Evolutionary conservation across 176 grass and related monocot genomes (phyloP).

Genomic region (Rhynchospora pubera): DNA sequence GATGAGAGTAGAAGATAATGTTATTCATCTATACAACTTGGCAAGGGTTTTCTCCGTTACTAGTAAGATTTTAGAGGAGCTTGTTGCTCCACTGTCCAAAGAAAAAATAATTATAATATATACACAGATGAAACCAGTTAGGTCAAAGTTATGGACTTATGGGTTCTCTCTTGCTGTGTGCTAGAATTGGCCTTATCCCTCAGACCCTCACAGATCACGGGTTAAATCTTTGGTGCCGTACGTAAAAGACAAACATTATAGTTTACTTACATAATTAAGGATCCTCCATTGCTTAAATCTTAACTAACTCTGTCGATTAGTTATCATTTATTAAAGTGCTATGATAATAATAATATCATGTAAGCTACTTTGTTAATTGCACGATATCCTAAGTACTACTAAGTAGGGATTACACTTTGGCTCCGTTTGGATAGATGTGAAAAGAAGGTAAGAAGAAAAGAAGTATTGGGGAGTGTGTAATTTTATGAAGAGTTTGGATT

Average conservation of each 20-base stretch:
- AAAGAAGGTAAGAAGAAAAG: no score
- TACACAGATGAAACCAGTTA: not conserved
- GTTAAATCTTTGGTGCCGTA: not conserved
- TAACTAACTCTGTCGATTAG: not conserved
- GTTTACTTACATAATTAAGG: not conserved
- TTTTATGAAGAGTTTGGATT: no score
- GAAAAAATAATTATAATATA: no score
- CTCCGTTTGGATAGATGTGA: no score
- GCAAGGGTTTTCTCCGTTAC: not conserved
- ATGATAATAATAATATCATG: not conserved
- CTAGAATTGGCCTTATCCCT: not conserved
- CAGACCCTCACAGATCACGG: not conserved
- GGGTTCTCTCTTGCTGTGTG: not conserved
- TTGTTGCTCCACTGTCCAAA: not conserved
- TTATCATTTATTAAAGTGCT: not conserved
- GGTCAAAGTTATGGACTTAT: constrained; percentile 5
- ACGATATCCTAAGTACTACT: no score
- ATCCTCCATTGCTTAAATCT: not conserved
- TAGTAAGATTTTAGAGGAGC: not conserved
- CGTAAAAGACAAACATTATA: not conserved
- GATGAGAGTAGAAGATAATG: no score
- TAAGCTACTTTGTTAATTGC: not conserved
- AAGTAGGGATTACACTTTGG: not conserved
- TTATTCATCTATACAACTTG: no score
- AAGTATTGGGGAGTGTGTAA: no score